Base-by-base conservation (phyloP, 1,284 basidiomycete species). In the Golubevia sp. region DNA sequence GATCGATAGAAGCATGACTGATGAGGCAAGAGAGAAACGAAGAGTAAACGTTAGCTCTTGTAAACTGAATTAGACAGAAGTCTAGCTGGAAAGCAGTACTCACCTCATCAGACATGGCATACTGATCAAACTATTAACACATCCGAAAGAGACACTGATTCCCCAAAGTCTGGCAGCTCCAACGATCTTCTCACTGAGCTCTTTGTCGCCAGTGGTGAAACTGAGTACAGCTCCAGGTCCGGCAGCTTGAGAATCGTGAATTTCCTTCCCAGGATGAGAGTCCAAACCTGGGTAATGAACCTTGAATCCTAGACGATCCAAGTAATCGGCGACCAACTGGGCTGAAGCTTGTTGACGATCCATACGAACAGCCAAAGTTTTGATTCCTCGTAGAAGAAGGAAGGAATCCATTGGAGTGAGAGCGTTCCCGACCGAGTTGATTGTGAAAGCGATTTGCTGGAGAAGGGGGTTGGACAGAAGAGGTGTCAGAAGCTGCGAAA, bases 41-140 rank as follows among this genome's bases (percentile, higher is more conserved):
- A 51, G 26, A 25, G 58, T 23, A 18, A 25, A 38, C 15, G 25
- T 56, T 34, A 59, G 51, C 23, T 4, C 7, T 2, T 18, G 20
- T 49, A 5, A 49, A 23, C 5, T 15, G 51, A 38, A 54, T 6
- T 23, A 21, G 8, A 26, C 57, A 55, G 21, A 49, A n/a, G 26
- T 13, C 55, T 20, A 59, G n/a, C 52, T 13, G 56, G 53, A 34
- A 27, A 55, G 3, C 56, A 62, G 49, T 74, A 89, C 93, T 86
- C 85, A 96, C 94, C 94, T 97, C 97, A 99, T 99, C 74, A 95
- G 90, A 85, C 97, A 99, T 52, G 97, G 97, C 97, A 99, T 99
- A 74, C 93, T 95, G 85, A 99, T 99, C 82, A 99, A 86, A 80
- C 92, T 94, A 87, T 99, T 99, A 74, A 99, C 95, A 73, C 93